A percentile compares a stretch with the other conserved stretches of the same genome.
These are phyloP conservation scores for Leccinum broughii DNA, from an alignment of 768 basidiomycete genomes.

Conservation along the genomic window DNA sequence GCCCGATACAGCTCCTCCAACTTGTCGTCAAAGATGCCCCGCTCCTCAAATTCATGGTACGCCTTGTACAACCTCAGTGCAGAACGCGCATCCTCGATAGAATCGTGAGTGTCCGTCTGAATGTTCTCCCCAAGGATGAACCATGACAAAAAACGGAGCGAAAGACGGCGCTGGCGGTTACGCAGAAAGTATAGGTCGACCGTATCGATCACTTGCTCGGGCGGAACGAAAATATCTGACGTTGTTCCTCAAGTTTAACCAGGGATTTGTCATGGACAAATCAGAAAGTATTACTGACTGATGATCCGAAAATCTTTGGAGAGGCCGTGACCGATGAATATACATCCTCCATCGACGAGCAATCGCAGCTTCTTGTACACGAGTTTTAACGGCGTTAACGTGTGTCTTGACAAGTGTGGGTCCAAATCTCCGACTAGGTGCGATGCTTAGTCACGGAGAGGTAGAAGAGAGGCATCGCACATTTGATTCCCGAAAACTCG, in stretches of 20 bases:
- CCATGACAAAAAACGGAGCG: slow-evolving; percentile 92
- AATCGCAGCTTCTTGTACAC: slow-evolving; percentile 97
- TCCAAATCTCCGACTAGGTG: slow-evolving; percentile 87
- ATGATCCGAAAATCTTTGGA: slow-evolving; percentile 98
- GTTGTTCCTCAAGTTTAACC: background rate
- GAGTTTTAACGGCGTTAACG: slow-evolving; percentile 93
- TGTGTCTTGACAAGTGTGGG: slow-evolving; percentile 77
- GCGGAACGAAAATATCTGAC: slow-evolving; percentile 92
- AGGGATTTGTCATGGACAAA: background rate
- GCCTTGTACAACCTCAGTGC: slow-evolving; percentile 85
- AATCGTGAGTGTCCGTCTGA: slow-evolving; percentile 93
- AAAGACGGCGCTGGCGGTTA: slow-evolving; percentile 81
- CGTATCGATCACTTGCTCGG: slow-evolving; percentile 94
- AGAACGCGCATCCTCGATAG: slow-evolving; percentile 94
- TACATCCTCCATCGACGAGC: slow-evolving; percentile 91
- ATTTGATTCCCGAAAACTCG: slow-evolving; percentile 94
- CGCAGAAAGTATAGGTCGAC: slow-evolving; percentile 93
- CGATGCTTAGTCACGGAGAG: slow-evolving; percentile 1
- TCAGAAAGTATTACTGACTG: slow-evolving; percentile 54
- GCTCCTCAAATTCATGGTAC: slow-evolving; percentile 72
- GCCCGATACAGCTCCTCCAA: slow-evolving; percentile 83
- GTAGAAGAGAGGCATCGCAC: slow-evolving; percentile 44
- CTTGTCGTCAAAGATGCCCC: slow-evolving; percentile 80
- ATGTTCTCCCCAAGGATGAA: slow-evolving; percentile 90
- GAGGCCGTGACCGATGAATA: slow-evolving; percentile 96